phyloP scores from a whole-genome alignment of 768 basidiomycete genomes.

The Tulasnella sp. region DNA sequence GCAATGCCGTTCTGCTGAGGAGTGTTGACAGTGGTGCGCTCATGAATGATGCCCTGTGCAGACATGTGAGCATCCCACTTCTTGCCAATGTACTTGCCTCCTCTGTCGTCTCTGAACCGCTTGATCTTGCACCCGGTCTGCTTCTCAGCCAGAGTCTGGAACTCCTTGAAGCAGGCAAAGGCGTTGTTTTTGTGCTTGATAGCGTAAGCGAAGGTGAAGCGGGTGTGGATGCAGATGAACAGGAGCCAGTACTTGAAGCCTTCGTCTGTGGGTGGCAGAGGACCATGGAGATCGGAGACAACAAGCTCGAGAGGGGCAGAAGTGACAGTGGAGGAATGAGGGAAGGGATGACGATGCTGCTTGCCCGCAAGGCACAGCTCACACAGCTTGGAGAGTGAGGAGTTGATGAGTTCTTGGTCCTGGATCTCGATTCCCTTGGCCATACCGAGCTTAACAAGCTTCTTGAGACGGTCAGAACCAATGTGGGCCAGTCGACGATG shows the following conservation, averaged over 20 bases:
- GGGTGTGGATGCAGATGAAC: too few species aligned
- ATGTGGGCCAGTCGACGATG: not conserved
- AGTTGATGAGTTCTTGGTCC: too few species aligned
- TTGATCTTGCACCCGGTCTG: constrained; percentile 20
- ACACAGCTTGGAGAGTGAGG: not conserved
- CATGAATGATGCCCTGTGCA: constrained; percentile 10
- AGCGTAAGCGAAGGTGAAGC: too few species aligned
- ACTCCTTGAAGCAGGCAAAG: constrained; percentile 11
- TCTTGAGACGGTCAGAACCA: not conserved
- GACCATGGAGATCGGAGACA: too few species aligned
- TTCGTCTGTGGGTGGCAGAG: too few species aligned
- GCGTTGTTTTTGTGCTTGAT: constrained; percentile 8
- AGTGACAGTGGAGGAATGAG: not conserved
- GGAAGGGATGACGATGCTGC: not conserved
- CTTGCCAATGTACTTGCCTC: constrained; percentile 27
- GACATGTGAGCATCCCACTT: not conserved
- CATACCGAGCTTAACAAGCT: not conserved
- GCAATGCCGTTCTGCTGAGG: constrained; percentile 14
- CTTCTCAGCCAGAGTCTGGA: not conserved
- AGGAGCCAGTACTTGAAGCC: too few species aligned
- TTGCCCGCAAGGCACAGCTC: not conserved
- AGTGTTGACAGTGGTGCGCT: constrained; percentile 5
- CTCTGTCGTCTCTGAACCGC: constrained; percentile 26
- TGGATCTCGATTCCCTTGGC: not conserved
- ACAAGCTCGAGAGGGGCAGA: not conserved